Evolutionary conservation across 768 basidiomycete genomes (phyloP).

Genomic region (Chalciporus pseudorubinellus): DNA sequence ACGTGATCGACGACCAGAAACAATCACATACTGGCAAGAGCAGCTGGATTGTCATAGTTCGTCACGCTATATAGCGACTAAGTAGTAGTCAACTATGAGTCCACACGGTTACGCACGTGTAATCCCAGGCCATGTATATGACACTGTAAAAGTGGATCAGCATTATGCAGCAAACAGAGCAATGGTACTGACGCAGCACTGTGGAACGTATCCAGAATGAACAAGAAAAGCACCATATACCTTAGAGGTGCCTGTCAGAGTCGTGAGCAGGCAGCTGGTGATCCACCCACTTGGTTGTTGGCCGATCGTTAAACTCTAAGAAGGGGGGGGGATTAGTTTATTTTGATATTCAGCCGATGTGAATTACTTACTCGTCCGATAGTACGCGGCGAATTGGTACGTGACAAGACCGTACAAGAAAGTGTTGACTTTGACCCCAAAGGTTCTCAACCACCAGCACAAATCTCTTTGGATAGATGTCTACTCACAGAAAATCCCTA

Average conservation of each 20-base stretch:
- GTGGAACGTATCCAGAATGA: constrained; percentile 21
- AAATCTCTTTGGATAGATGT: background rate
- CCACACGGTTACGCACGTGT: constrained; percentile 4
- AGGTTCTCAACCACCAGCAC: background rate
- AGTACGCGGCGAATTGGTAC: constrained; percentile 42
- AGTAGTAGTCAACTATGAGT: background rate
- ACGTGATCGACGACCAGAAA: background rate
- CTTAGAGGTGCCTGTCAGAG: background rate
- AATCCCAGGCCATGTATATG: constrained; percentile 21
- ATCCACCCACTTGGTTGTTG: constrained; percentile 3
- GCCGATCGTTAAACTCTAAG: constrained; percentile 17
- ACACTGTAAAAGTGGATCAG: background rate
- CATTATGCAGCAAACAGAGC: background rate
- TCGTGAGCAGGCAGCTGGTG: too few species aligned
- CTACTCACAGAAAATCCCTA: constrained; percentile 24
- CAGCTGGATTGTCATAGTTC: constrained; percentile 13
- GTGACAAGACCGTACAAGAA: constrained; percentile 41
- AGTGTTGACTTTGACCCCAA: constrained; percentile 19
- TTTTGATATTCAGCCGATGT: background rate
- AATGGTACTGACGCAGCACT: constrained; percentile 16
- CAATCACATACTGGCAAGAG: constrained; percentile 1
- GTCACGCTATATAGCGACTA: constrained; percentile 4
- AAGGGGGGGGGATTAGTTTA: background rate
- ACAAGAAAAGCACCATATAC: constrained; percentile 17
- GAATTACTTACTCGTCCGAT: constrained; percentile 18